Base-by-base conservation (phyloP, 371 early-diverging fungal genomes). In the Mortierella sp. region DNA sequence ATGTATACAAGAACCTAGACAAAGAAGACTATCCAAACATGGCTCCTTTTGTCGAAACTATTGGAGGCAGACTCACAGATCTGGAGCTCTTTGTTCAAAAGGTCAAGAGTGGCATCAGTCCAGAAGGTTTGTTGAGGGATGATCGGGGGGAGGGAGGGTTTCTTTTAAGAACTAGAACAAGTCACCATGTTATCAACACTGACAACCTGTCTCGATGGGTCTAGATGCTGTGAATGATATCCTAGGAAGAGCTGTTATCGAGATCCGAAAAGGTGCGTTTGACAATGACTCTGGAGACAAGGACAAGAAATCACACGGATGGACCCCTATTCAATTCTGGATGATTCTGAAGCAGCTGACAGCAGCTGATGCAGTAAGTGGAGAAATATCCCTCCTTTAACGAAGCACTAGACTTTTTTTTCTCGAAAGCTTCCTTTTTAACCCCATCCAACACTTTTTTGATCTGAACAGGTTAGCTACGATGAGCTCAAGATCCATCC, bases 11-110 rank as follows among this genome's bases (percentile, higher is more conserved):
- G 19, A 88, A 91, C 21, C 66, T 96, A 6, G 66, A 84, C 28
- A 66, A 82, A 23, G 67, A 80, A 1, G 77, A 84, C 18, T 83
- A 89, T 63, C 85, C 85, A 12, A 74, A 83, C 47, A 67, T 94
- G 25, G 84, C 77, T 23, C 46, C 82, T 3, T 84, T 86, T 26
- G 92, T 96, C 12, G 72, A 81, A 26, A 88, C 87, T 0, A 82
- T 98, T 3, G 98, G 98, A 28, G 98, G 97, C n/a, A 89, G 97
- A 4, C 80, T 95, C 51, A 92, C 92, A 23, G 97, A 98, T 81
- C 80, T 98, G 44, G 93, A 95, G 73, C 77, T 93, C 7, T 84
- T 96, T 73, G 89, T 95, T 30, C 92, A 93, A 66, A 96, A 96
- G 74, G 89, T 97, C 69, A 87, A 91, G 63, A 87, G 93, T 25